phyloP scores from a whole-genome alignment of 2,329 filamentous ascomycete genomes.

The Scytalidium sp. region DNA sequence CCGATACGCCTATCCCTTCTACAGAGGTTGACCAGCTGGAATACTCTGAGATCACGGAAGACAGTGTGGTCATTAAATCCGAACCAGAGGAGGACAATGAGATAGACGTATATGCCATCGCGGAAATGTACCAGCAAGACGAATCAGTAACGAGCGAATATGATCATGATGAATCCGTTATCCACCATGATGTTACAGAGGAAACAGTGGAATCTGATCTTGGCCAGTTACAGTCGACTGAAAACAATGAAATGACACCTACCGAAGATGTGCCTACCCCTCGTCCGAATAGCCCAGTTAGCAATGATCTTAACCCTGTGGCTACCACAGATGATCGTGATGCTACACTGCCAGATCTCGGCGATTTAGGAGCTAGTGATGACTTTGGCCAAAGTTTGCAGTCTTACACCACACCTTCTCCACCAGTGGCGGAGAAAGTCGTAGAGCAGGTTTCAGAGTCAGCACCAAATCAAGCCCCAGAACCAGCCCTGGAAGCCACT shows the following conservation, averaged over 20 bases:
- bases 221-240: conserved; percentile 29
- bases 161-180: conserved; percentile 45
- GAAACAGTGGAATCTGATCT: conserved; percentile 49
- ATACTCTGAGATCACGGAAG: conserved; percentile 44
- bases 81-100: conserved; percentile 57
- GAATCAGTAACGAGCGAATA: conserved; percentile 49
- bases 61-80: conserved; percentile 64
- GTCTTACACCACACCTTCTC: conserved; percentile 49
- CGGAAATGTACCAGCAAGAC: conserved; percentile 61
- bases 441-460: not conserved
- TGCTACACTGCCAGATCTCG: conserved; percentile 41
- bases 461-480: not conserved
- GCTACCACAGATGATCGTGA: conserved; percentile 17
- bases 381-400: conserved; percentile 53
- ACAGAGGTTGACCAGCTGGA: conserved; percentile 64
- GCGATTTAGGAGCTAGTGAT: conserved; percentile 42
- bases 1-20: conserved; percentile 86
- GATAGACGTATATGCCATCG: conserved; percentile 63
- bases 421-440: conserved; percentile 22
- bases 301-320: conserved; percentile 16
- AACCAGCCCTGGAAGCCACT: too few species aligned
- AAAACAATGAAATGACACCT: conserved; percentile 19
- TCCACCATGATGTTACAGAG: conserved; percentile 13
- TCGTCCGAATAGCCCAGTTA: conserved; percentile 39
- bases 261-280: conserved; percentile 53